These are phyloP conservation scores for Camelina sativa DNA, from an alignment of 345 rosid species.

Conservation along the genomic window DNA sequence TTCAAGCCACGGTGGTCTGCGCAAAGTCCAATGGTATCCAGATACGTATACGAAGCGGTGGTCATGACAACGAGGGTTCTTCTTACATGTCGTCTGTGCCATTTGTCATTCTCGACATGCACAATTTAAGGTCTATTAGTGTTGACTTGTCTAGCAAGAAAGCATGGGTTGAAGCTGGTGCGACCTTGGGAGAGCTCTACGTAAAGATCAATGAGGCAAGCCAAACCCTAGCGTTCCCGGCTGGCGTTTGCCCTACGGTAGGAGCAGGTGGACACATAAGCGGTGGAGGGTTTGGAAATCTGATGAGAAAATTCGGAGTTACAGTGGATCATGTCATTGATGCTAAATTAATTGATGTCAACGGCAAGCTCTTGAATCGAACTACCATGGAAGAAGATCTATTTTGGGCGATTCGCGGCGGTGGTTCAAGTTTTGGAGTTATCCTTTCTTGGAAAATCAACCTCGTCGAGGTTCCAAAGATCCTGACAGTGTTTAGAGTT, in stretches of 20 bases:
- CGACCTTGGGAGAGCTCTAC: slow-evolving; percentile 61
- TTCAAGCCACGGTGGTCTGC: slow-evolving; percentile 46
- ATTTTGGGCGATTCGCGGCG: slow-evolving; percentile 43
- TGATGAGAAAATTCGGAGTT: slow-evolving; percentile 60
- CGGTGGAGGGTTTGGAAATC: slow-evolving; percentile 60
- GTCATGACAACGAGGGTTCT: slow-evolving; percentile 65
- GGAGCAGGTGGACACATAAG: slow-evolving; percentile 62
- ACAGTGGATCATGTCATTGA: slow-evolving; percentile 57
- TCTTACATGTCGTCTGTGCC: slow-evolving; percentile 53
- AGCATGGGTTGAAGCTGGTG: slow-evolving; percentile 57
- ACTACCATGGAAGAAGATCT: slow-evolving; percentile 65
- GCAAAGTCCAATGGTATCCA: slow-evolving; percentile 38
- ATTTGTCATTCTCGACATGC: slow-evolving; percentile 55
- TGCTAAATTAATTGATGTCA: slow-evolving; percentile 52
- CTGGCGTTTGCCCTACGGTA: slow-evolving; percentile 52
- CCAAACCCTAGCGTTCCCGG: slow-evolving; percentile 49
- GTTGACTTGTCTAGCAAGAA: slow-evolving; percentile 36
- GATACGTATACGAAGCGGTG: slow-evolving; percentile 55
- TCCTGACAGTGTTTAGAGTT: slow-evolving; percentile 27
- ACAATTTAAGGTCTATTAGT: slow-evolving; percentile 44
- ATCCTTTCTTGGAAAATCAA: slow-evolving; percentile 29
- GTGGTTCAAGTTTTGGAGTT: slow-evolving; percentile 25
- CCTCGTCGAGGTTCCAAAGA: slow-evolving; percentile 31
- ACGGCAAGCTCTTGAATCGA: slow-evolving; percentile 52
- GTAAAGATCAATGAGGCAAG: slow-evolving; percentile 50